A percentile compares a stretch with the other conserved stretches of the same genome.
These are phyloP conservation scores for Seminavis robusta DNA, from an alignment of 108 stramenopile species.

Conservation along the genomic window DNA sequence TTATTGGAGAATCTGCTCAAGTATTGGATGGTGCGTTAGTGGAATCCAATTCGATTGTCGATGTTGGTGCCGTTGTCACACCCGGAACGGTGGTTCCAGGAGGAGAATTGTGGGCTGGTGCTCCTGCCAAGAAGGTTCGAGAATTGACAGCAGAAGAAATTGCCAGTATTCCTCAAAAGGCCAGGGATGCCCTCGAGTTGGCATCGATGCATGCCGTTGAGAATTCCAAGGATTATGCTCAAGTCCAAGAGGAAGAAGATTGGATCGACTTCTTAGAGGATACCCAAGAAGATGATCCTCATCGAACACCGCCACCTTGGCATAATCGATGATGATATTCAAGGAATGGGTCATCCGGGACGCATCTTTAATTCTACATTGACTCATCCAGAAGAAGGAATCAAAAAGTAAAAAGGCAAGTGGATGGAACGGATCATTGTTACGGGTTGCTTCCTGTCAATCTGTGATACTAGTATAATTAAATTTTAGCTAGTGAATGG, in stretches of 20 bases:
- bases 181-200: slow-evolving; percentile 48
- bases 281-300: slow-evolving; percentile 62
- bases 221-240: slow-evolving; percentile 72
- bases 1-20: slow-evolving; percentile 85
- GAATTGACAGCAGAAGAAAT: slow-evolving; percentile 74
- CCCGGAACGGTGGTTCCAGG: slow-evolving; percentile 68
- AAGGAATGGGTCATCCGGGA: slow-evolving; percentile 85
- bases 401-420: too few relatives aligned
- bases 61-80: slow-evolving; percentile 80
- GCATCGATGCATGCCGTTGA: slow-evolving; percentile 76
- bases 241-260: slow-evolving; percentile 64
- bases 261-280: slow-evolving; percentile 51
- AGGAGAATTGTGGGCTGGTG: slow-evolving; percentile 89
- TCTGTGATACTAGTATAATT: too few relatives aligned
- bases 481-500: too few relatives aligned
- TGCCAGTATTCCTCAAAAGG: slow-evolving; percentile 36
- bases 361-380: slow-evolving; percentile 82
- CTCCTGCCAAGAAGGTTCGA: slow-evolving; percentile 90
- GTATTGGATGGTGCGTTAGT: slow-evolving; percentile 90
- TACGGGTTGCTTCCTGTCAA: too few relatives aligned
- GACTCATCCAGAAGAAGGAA: slow-evolving; percentile 77
- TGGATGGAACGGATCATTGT: too few relatives aligned
- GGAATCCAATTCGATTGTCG: slow-evolving; percentile 68
- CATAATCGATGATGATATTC: slow-evolving; percentile 58
- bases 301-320: slow-evolving; percentile 12